A percentile compares a stretch with the other conserved stretches of the same genome.
Evolutionary conservation across 2,329 filamentous ascomycete genomes (phyloP).

Genomic region (Sordariomycetes sp.): DNA sequence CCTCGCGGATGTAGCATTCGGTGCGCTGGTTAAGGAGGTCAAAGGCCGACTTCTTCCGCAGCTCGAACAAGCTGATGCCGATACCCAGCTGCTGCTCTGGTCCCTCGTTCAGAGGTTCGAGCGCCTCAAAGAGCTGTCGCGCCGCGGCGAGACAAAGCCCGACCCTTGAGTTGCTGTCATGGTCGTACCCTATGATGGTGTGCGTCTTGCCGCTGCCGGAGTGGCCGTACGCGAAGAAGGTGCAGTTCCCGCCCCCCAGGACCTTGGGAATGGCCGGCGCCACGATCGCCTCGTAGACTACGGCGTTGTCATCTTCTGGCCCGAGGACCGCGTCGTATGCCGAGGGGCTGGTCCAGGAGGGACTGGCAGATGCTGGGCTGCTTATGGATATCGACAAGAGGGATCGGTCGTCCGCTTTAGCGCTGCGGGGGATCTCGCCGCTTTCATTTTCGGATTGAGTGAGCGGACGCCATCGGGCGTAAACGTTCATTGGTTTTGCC

Average conservation of each 20-base stretch:
- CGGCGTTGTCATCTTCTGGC: slow-evolving; percentile 11
- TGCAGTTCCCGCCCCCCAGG: slow-evolving; percentile 23
- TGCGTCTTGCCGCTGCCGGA: slow-evolving; percentile 87
- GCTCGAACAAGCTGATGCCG: slow-evolving; percentile 26
- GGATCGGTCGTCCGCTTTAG: not conserved
- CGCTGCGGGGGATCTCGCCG: not conserved
- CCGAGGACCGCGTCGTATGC: slow-evolving; percentile 17
- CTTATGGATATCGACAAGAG: not conserved
- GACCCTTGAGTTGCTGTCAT: slow-evolving; percentile 18
- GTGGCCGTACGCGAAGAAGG: slow-evolving; percentile 81
- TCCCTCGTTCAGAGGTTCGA: slow-evolving; percentile 15
- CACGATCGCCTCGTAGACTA: slow-evolving; percentile 17
- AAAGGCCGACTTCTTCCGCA: slow-evolving; percentile 27
- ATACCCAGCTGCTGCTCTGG: slow-evolving; percentile 17
- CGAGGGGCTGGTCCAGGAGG: slow-evolving; percentile 11
- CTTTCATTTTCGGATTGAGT: not conserved
- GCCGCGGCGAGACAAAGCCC: slow-evolving; percentile 25
- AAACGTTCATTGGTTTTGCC: not conserved
- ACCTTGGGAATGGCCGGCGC: slow-evolving; percentile 20
- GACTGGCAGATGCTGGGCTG: slow-evolving; percentile 1
- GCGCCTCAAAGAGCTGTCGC: slow-evolving; percentile 13
- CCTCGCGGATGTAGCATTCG: slow-evolving; percentile 28
- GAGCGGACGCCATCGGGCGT: not conserved
- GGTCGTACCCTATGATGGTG: slow-evolving; percentile 52
- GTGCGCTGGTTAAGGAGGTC: slow-evolving; percentile 26